Conservation (phyloP, 2,329 filamentous ascomycete species). For the Aspergillus bombycis region DNA sequence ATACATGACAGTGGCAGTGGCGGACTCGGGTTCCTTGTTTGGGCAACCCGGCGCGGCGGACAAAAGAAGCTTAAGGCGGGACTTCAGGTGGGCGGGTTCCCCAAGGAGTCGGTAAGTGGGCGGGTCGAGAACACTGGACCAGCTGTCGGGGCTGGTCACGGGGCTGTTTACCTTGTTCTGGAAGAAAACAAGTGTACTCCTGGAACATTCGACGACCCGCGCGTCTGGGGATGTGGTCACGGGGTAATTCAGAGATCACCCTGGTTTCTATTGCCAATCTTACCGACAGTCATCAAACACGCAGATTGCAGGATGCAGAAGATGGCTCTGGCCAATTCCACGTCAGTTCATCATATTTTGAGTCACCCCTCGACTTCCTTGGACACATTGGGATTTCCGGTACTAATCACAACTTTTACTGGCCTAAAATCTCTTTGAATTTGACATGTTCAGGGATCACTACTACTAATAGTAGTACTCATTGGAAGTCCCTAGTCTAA, state of each 20-base stretch:
- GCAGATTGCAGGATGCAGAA: not conserved
- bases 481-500: not conserved
- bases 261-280: not conserved
- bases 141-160: constrained; percentile 8
- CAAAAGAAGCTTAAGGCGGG: constrained; percentile 15
- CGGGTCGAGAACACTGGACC: constrained; percentile 13
- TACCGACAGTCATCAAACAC: not conserved
- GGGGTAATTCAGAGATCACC: not conserved
- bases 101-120: not conserved
- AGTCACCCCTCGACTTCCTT: not conserved
- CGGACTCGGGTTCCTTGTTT: constrained; percentile 16
- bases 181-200: not conserved
- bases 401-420: not conserved
- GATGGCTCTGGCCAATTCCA: not conserved
- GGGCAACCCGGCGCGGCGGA: constrained; percentile 19
- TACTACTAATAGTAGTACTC: too few species aligned
- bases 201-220: constrained; percentile 8
- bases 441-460: not conserved
- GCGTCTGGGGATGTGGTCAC: not conserved
- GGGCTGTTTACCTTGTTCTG: constrained; percentile 10
- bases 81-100: not conserved
- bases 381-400: not conserved
- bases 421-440: not conserved
- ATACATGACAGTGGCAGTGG: constrained; percentile 2
- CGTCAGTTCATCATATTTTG: not conserved